Percentiles rank a stretch among this genome's conserved stretches.
Conservation (phyloP, 2,329 filamentous ascomycete genomes). For the Kalmusia sp. region DNA sequence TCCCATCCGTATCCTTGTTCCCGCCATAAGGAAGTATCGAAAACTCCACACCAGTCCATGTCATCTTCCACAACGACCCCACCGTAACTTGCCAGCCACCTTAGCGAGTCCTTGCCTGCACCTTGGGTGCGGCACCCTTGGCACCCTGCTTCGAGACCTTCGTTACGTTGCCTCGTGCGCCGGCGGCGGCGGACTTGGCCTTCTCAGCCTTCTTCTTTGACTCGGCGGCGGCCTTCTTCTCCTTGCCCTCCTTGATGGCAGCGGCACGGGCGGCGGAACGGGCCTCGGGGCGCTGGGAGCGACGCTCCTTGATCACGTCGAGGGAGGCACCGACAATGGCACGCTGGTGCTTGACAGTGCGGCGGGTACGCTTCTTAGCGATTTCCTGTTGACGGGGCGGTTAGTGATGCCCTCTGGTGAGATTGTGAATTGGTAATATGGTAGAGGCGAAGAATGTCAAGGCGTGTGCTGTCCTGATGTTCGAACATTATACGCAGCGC, state of each 20-base stretch:
- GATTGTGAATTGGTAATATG: neutral
- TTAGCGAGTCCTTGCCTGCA: slow-evolving; percentile 87
- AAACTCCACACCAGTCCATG: slow-evolving; percentile 10
- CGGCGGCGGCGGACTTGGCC: slow-evolving; percentile 83
- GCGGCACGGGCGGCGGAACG: slow-evolving; percentile 86
- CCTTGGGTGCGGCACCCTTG: slow-evolving; percentile 88
- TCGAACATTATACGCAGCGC: neutral
- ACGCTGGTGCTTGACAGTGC: slow-evolving; percentile 98
- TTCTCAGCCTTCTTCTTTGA: slow-evolving; percentile 99
- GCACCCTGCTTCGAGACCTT: slow-evolving; percentile 95
- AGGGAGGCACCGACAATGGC: slow-evolving; percentile 98
- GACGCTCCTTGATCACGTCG: slow-evolving; percentile 99
- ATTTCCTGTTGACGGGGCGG: slow-evolving; percentile 75
- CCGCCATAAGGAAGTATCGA: slow-evolving; percentile 28
- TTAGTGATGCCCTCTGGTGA: slow-evolving; percentile 22
- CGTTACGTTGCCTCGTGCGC: slow-evolving; percentile 77
- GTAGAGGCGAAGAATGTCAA: neutral
- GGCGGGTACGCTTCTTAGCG: slow-evolving; percentile 99
- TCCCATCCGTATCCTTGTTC: slow-evolving; percentile 40
- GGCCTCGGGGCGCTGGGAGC: slow-evolving; percentile 91
- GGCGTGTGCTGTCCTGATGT: neutral
- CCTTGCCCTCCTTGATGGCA: slow-evolving; percentile 98
- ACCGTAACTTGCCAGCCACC: slow-evolving; percentile 21
- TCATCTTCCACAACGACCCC: slow-evolving; percentile 24
- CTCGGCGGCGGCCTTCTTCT: slow-evolving; percentile 90